Base-by-base conservation (phyloP, 495 filamentous ascomycete species). In the Viridothelium virens region DNA sequence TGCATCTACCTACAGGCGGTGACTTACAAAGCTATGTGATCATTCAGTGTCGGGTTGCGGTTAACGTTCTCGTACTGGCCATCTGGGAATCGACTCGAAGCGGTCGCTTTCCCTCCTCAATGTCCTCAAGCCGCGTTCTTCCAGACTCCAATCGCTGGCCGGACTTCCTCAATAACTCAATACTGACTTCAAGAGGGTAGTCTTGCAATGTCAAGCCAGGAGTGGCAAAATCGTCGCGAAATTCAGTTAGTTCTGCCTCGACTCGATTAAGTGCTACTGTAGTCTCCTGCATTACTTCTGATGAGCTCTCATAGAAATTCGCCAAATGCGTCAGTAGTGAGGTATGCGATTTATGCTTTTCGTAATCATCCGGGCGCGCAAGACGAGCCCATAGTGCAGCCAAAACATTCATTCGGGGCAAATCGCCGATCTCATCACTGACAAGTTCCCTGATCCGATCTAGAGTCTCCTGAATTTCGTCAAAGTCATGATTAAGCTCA, bases 391-490 rank as follows among this genome's bases (percentile, higher is more conserved):
- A 46, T 16, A 46, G 41, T 46, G 41, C 41, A 9, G 9, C 41
- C 41, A 46, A 46, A 46, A 46, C 14, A 16, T 46, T 46, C 14
- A 16, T 46, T 46, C 41, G 41, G 41, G 41, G 41, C 14, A 46
- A 46, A 46, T 46, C 41, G 41, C 41, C 41, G 14, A 46, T 46
- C 41, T 46, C 41, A 46, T 46, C 41, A 46, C 7, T 46, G 41
- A 46, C 41, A 46, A 46, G 41, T 16, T 46, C 41, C 14, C 14
- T 46, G 56, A 65, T 37, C 25, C 37, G 48, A 38, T 65, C 65
- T 9, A 87, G 70, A 36, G 74, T 77, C 9, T 73, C 66, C 64
- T 80, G 41, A 16, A 46, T 46, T 46, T 16, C 14, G 14, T 46
- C 41, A 46, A 46, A 46, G 41, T 46, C 14, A 16, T 46, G 41